Percentiles rank a stretch among this genome's conserved stretches.
Evolutionary conservation across 441 rosid genomes (phyloP).

Genomic region (Arabidopsis hybrid): DNA sequence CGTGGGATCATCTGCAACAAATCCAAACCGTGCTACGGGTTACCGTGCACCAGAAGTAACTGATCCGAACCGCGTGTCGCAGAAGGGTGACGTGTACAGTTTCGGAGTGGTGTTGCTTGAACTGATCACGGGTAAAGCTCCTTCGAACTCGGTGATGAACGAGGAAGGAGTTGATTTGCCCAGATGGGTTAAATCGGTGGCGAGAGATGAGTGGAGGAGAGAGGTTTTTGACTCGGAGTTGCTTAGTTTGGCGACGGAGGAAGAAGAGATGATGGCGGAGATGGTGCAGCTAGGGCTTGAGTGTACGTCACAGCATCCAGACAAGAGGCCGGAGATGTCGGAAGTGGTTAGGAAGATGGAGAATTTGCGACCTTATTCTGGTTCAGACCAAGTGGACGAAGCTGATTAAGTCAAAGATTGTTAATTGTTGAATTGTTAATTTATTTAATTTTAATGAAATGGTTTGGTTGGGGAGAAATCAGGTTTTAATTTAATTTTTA

Average conservation of each 20-base stretch:
- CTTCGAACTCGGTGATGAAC: constrained; percentile 75
- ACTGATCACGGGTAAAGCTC: constrained; percentile 88
- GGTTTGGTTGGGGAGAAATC: background rate
- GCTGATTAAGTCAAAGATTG: constrained; percentile 27
- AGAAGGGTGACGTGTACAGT: constrained; percentile 93
- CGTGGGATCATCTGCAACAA: constrained; percentile 49
- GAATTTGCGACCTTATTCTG: constrained; percentile 44
- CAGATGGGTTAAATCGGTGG: constrained; percentile 93
- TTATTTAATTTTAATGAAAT: constrained; percentile 26
- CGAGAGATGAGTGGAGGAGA: constrained; percentile 85
- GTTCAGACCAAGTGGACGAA: constrained; percentile 44
- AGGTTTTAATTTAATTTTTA: background rate
- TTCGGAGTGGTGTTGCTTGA: constrained; percentile 88
- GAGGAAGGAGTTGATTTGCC: constrained; percentile 97
- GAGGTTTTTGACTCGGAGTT: constrained; percentile 95
- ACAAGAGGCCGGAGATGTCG: constrained; percentile 75
- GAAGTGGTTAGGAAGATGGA: constrained; percentile 73
- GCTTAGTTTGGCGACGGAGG: constrained; percentile 63
- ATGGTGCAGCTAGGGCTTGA: constrained; percentile 89
- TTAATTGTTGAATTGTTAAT: constrained; percentile 22
- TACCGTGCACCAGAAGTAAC: constrained; percentile 98
- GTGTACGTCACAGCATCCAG: constrained; percentile 87
- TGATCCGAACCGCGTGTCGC: constrained; percentile 82
- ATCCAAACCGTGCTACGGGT: constrained; percentile 81
- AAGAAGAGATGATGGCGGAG: constrained; percentile 78